Evolutionary conservation across 169 alveolate genomes (phyloP).

Genomic region (Plasmodium gaboni): DNA sequence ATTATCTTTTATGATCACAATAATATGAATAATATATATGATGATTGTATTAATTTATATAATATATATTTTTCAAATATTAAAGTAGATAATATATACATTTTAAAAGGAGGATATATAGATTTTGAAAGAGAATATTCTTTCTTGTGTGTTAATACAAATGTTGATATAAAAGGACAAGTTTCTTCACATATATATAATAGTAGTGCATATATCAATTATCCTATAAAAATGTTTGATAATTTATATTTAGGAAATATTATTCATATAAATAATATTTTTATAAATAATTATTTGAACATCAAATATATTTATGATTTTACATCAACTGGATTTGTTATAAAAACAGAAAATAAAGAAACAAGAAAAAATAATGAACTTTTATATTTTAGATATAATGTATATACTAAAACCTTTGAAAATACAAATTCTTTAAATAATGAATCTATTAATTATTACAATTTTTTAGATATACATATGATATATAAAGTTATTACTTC

Average conservation of each 20-base stretch:
- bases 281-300: conserved; percentile 10
- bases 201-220: conserved; percentile 9
- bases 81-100: conserved; percentile 35
- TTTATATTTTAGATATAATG: conserved; percentile 33
- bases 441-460: conserved; percentile 16
- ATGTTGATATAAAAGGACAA: not conserved
- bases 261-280: conserved; percentile 39
- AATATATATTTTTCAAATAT: conserved; percentile 13
- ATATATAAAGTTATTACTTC: conserved; percentile 21
- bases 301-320: conserved; percentile 65
- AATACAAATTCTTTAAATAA: conserved; percentile 14
- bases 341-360: conserved; percentile 9
- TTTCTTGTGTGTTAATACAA: conserved; percentile 30
- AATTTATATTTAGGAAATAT: conserved; percentile 42
- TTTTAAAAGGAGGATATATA: conserved; percentile 66
- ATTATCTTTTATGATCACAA: conserved; percentile 39
- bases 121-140: conserved; percentile 43
- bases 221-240: conserved; percentile 51
- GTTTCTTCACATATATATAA: not conserved
- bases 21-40: not conserved
- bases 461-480: conserved; percentile 36
- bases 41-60: not conserved
- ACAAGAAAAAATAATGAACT: not conserved
- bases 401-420: conserved; percentile 9
- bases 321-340: conserved; percentile 28